Base-by-base conservation (phyloP, 2,329 filamentous ascomycete genomes). In the Blastomyces percursus region DNA sequence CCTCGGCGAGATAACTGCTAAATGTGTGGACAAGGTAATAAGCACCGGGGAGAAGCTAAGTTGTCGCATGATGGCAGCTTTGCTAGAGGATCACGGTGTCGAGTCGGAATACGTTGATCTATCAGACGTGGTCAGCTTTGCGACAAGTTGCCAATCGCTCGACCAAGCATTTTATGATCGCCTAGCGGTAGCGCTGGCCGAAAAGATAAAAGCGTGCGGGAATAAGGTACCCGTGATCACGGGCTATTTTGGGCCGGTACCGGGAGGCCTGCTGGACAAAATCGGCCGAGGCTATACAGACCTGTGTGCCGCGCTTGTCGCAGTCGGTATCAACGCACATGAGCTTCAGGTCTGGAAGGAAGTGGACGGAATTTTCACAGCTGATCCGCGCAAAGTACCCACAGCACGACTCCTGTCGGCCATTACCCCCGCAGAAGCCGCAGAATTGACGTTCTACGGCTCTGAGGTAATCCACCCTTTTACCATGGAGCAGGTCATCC, bases 271-370 rank as follows among this genome's bases (percentile, higher is more conserved):
- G 63, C 85, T 99, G 69, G 89, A 93, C 69, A 89, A 95, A 69
- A 90, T 99, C 66, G 94, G 94, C 24, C 88, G 94, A 69, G 94
- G 94, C 38, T 99, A 99, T 76, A 97, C 94, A 11, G 94, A 99
- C 76, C 83, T 99, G 56, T 97, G 94, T 74, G 93, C 94, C 14
- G 92, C 94, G 6, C 81, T 99, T 19, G 87, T 92, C 60, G 91
- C 94, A 1, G 93, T 99, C 11, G 93, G 91, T 3, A 79, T 95
- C n/a, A 81, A 85, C 69, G 94, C 94, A 0, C 80, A 87, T 61
- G 94, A 99, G 75, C 82, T 99, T 60, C 94, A 99, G 75, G 89
- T 99, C 66, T 97, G 94, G 94, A 99, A 99, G 79, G 94, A 99
- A 74, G 94, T 99, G 7, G 94, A 99, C 74, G 92, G 91, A 64